A percentile compares a stretch with the other conserved stretches of the same genome.
Conservation (phyloP, 805 yeast genomes). For the Scheffersomyces spartinae region DNA sequence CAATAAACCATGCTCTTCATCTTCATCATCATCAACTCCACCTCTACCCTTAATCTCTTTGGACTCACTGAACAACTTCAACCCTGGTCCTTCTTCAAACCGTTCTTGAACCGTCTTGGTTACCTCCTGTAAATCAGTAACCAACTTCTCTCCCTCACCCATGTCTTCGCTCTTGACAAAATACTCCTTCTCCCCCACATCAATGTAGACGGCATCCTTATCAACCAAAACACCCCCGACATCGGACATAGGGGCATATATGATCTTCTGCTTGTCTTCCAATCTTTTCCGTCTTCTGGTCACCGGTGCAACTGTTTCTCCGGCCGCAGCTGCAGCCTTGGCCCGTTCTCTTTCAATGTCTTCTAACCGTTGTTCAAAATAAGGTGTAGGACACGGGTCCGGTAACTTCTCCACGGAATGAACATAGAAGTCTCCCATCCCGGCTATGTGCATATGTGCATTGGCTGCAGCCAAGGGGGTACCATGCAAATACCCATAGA, state of each 20-base stretch:
- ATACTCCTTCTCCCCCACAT: constrained; percentile 46
- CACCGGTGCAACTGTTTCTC: constrained; percentile 41
- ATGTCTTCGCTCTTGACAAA: constrained; percentile 55
- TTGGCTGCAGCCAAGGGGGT: constrained; percentile 62
- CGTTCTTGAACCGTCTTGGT: constrained; percentile 47
- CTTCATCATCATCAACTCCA: constrained; percentile 26
- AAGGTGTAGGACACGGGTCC: constrained; percentile 98
- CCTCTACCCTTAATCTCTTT: constrained; percentile 30
- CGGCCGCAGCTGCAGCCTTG: constrained; percentile 52
- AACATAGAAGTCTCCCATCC: constrained; percentile 82
- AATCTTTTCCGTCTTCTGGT: constrained; percentile 71
- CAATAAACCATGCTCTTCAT: constrained; percentile 22
- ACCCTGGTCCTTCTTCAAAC: constrained; percentile 52
- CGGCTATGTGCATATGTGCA: constrained; percentile 85
- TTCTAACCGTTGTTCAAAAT: constrained; percentile 73
- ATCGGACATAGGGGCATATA: constrained; percentile 98
- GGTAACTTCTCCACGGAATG: constrained; percentile 78
- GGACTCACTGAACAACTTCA: constrained; percentile 62
- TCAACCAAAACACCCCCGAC: constrained; percentile 98
- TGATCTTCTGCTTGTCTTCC: constrained; percentile 87
- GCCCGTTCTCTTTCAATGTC: constrained; percentile 68
- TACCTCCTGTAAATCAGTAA: constrained; percentile 69
- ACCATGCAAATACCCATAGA: constrained; percentile 93
- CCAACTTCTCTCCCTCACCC: constrained; percentile 82
- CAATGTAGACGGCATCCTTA: constrained; percentile 94